phyloP scores from a whole-genome alignment of 208 protist species.

The Leishmania turanica region DNA sequence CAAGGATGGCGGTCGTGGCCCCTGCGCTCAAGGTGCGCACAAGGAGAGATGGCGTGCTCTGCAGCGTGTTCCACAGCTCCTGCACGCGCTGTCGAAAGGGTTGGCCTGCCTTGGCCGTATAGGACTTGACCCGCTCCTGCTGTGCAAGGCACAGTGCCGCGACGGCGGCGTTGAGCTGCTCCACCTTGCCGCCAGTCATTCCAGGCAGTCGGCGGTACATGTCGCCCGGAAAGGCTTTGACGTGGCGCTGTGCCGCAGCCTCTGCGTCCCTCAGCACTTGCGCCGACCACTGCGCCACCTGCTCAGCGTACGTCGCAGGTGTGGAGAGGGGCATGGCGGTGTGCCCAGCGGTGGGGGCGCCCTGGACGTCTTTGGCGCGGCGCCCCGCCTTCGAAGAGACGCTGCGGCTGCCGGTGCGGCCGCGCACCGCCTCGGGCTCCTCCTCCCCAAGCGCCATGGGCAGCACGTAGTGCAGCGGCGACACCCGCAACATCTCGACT shows the following conservation, averaged over 20 bases:
- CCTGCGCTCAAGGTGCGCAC: conserved; percentile 42
- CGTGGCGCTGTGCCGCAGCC: conserved; percentile 39
- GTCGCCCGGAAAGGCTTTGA: conserved; percentile 42
- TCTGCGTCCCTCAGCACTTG: conserved; percentile 36
- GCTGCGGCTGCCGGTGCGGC: conserved; percentile 12
- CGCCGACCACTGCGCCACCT: conserved; percentile 47
- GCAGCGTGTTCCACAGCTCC: conserved; percentile 56
- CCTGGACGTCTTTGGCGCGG: conserved; percentile 5
- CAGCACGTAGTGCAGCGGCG: conserved; percentile 58
- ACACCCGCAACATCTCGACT: conserved; percentile 63
- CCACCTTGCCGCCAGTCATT: conserved; percentile 45
- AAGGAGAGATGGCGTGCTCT: conserved; percentile 54
- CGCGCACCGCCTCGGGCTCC: not conserved
- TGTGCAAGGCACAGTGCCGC: conserved; percentile 48
- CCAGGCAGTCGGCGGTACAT: conserved; percentile 50
- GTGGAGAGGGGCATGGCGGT: conserved; percentile 37
- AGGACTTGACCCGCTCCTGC: conserved; percentile 40
- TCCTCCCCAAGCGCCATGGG: conserved; percentile 23
- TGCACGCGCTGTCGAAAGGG: conserved; percentile 68
- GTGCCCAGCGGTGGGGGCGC: conserved; percentile 16
- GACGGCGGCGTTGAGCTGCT: conserved; percentile 40
- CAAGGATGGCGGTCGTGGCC: conserved; percentile 44
- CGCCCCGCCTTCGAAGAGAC: conserved; percentile 5
- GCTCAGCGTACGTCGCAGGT: conserved; percentile 38
- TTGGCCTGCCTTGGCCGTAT: conserved; percentile 46